These are phyloP conservation scores for Aquilaria agallochum DNA, from an alignment of 441 rosid genomes.

Conservation along the genomic window DNA sequence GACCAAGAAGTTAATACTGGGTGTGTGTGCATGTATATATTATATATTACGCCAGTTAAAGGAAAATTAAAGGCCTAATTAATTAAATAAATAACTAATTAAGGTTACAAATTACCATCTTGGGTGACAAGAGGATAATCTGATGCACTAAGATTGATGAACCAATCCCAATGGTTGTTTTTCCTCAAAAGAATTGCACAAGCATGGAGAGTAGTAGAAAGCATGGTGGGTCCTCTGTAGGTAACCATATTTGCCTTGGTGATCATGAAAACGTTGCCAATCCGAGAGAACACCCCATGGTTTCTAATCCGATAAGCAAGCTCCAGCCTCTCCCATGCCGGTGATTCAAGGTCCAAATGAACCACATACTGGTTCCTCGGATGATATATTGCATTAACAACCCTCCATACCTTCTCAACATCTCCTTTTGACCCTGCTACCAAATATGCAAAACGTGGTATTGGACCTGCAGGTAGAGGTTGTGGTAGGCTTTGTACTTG, in stretches of 20 bases:
- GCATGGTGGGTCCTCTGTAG: slow-evolving; percentile 91
- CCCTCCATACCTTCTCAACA: slow-evolving; percentile 79
- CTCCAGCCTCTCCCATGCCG: slow-evolving; percentile 67
- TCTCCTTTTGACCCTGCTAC: slow-evolving; percentile 91
- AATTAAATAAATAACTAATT: too few relatives aligned
- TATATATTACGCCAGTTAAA: background rate
- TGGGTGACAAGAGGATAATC: slow-evolving; percentile 94
- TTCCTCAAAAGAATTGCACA: slow-evolving; percentile 77
- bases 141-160: slow-evolving; percentile 92
- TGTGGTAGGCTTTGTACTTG: slow-evolving; percentile 15
- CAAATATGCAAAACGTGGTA: slow-evolving; percentile 82
- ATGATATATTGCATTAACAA: slow-evolving; percentile 75
- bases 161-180: slow-evolving; percentile 92
- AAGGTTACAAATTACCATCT: slow-evolving; percentile 49
- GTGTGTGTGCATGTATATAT: too few relatives aligned
- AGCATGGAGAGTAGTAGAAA: slow-evolving; percentile 90
- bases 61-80: too few relatives aligned
- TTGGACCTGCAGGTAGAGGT: slow-evolving; percentile 25
- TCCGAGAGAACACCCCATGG: slow-evolving; percentile 50
- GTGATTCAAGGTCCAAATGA: slow-evolving; percentile 89
- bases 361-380: slow-evolving; percentile 76
- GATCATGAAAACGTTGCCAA: slow-evolving; percentile 74
- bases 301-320: slow-evolving; percentile 60
- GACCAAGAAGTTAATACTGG: too few relatives aligned
- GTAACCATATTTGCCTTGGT: slow-evolving; percentile 90